Base-by-base conservation (phyloP, 352 stramenopile species). In the Phytophthora agathidicida region DNA sequence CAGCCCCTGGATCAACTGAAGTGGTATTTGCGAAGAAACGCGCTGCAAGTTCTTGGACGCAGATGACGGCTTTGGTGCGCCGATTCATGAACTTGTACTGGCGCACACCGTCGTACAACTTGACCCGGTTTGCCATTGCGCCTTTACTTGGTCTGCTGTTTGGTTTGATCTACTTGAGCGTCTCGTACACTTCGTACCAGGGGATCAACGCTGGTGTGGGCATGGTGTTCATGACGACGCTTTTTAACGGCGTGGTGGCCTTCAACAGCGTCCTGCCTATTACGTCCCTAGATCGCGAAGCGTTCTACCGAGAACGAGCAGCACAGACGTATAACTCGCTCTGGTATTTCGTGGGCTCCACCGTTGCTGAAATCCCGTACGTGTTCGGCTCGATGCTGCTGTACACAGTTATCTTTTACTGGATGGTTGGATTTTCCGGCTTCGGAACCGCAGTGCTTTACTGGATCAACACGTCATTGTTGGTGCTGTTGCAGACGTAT, bases 241-340 rank as follows among this genome's bases (percentile, higher is more conserved):
- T 95, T 13, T 97, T 98, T 48, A 80, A 91, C 22, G 68, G 76
- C 32, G 71, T 96, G 71, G 44, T 94, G 14, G 93, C 73, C 20
- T 82, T 95, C 44, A 75, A 93, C 36, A 87, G 69, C 6, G 76
- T 89, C 5, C 42, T 97, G 7, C 75, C 86, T 6, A 65, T 94
- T 13, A 84, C 92, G 35, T 66, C 86, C 52, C 67, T 77, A 36
- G 86, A 97, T 47, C 75, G 51, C 8, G 42, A 59, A 19, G 82
- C 86, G 31, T 98, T 88, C 51, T 98, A 98, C 74, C 71, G 89
- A 6, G 91, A 98, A 58, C 82, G 92, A 37, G 80, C 86, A 17
- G 73, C 82, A 1, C 59, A 89, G 48, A 96, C 93, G 68, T 98
- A 98, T 60, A 77, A 83, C 38, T 62, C 80, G 11, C 58, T 76